These are phyloP conservation scores for Zygosaccharomyces bailii DNA, from an alignment of 805 yeast genomes.

Conservation along the genomic window DNA sequence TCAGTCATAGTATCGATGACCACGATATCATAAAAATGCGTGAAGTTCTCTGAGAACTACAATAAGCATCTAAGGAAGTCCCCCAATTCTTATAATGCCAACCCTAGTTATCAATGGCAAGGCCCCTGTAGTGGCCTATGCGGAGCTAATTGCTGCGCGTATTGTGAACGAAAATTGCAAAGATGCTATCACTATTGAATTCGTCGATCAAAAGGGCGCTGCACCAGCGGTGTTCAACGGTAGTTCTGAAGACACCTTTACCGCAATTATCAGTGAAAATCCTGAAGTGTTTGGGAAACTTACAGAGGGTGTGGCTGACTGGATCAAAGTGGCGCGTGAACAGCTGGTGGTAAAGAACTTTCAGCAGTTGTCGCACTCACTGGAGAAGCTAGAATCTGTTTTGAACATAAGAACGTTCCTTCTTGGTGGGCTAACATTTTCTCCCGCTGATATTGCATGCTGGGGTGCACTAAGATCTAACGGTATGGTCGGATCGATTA, in stretches of 20 bases:
- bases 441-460: conserved; percentile 78
- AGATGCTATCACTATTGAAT: conserved; percentile 54
- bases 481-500: conserved; percentile 85
- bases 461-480: conserved; percentile 96
- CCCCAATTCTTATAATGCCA: conserved; percentile 9
- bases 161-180: conserved; percentile 56
- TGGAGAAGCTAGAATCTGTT: conserved; percentile 78
- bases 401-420: conserved; percentile 81
- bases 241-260: conserved; percentile 44
- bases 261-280: conserved; percentile 48
- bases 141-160: conserved; percentile 73
- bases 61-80: not conserved
- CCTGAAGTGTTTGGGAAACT: conserved; percentile 42
- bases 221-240: conserved; percentile 49
- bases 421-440: conserved; percentile 54
- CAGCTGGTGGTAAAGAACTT: conserved; percentile 80
- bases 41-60: not conserved
- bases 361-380: conserved; percentile 71
- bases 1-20: not conserved
- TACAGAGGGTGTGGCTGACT: conserved; percentile 45
- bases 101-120: conserved; percentile 73
- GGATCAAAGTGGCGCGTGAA: conserved; percentile 65
- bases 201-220: conserved; percentile 69
- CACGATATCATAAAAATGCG: not conserved
- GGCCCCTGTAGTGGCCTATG: conserved; percentile 79